phyloP scores from a whole-genome alignment of 2,329 filamentous ascomycete species.

The Zarea fungicola region DNA sequence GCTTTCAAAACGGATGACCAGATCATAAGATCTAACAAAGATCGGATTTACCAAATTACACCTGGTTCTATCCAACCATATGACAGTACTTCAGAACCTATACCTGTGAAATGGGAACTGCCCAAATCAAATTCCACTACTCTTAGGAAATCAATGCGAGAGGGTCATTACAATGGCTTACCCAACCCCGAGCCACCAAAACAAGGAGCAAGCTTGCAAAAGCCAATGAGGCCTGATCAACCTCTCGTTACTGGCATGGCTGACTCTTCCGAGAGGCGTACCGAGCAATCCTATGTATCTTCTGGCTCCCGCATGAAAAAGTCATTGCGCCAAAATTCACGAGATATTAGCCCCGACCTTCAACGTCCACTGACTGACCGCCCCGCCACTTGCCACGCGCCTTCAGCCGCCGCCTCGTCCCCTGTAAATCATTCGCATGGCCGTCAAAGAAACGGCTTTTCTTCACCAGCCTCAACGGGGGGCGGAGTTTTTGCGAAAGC shows the following conservation, averaged over 20 bases:
- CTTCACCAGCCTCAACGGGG: neutral
- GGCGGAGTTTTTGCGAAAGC: slow-evolving; percentile 24
- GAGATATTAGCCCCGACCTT: slow-evolving; percentile 2
- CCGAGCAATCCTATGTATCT: neutral
- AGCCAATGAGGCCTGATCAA: slow-evolving; percentile 17
- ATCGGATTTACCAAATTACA: slow-evolving; percentile 36
- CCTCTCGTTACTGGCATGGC: neutral
- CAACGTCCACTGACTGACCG: slow-evolving; percentile 17
- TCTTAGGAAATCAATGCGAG: slow-evolving; percentile 15
- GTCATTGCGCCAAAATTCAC: slow-evolving; percentile 10
- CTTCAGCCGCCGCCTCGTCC: slow-evolving; percentile 14
- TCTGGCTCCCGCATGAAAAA: slow-evolving; percentile 3
- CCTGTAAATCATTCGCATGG: slow-evolving; percentile 21
- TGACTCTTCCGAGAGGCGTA: neutral
- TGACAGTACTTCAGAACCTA: slow-evolving; percentile 11
- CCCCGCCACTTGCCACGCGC: slow-evolving; percentile 27
- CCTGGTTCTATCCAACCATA: slow-evolving; percentile 26
- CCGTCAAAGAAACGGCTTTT: slow-evolving; percentile 21
- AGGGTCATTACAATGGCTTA: neutral
- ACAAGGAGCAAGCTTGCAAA: slow-evolving; percentile 25
- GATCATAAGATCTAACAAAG: slow-evolving; percentile 13
- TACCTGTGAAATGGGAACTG: neutral
- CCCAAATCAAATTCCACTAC: slow-evolving; percentile 15
- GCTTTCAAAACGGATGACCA: slow-evolving; percentile 23
- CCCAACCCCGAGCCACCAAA: slow-evolving; percentile 11